These are phyloP conservation scores for Uronychia binucleata DNA, from an alignment of 73 alveolate genomes.

Conservation along the genomic window DNA sequence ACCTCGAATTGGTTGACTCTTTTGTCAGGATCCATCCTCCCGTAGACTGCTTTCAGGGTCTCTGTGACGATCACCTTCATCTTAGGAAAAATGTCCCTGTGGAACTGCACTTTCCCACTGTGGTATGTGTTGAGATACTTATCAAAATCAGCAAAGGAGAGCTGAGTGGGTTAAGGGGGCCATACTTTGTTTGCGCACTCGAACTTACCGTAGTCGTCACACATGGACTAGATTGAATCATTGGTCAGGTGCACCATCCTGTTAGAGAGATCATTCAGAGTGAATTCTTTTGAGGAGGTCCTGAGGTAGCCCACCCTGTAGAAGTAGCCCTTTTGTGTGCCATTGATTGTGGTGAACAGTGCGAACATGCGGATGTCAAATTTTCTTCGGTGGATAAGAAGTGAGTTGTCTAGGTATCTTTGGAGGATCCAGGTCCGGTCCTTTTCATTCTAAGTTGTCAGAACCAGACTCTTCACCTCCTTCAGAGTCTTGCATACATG, in stretches of 20 bases:
- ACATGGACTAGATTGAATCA: conserved; percentile 77
- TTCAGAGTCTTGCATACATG: conserved; percentile 20
- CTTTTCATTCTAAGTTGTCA: background rate
- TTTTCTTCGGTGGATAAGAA: conserved; percentile 74
- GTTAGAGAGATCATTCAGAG: conserved; percentile 55
- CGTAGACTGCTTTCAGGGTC: conserved; percentile 67
- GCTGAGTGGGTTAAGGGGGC: background rate
- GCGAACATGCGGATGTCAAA: conserved; percentile 84
- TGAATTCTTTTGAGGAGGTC: conserved; percentile 71
- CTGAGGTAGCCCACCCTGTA: conserved; percentile 80
- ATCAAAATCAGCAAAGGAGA: conserved; percentile 80
- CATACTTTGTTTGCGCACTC: conserved; percentile 79
- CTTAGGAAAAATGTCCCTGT: conserved; percentile 71
- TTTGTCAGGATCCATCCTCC: conserved; percentile 65
- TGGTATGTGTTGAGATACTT: conserved; percentile 55
- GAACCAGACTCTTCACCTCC: conserved; percentile 9
- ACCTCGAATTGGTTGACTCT: conserved; percentile 71
- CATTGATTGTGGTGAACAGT: conserved; percentile 63
- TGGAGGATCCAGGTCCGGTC: conserved; percentile 58
- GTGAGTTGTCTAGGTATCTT: conserved; percentile 81
- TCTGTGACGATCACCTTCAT: conserved; percentile 67
- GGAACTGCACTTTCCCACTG: conserved; percentile 52
- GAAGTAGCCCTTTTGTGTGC: conserved; percentile 62
- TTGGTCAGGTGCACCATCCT: conserved; percentile 77
- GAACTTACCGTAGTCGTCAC: conserved; percentile 82